Percentiles rank a stretch among this genome's conserved stretches.
Conservation (phyloP, 331 rosid genomes). For the Prunus yedoensis region DNA sequence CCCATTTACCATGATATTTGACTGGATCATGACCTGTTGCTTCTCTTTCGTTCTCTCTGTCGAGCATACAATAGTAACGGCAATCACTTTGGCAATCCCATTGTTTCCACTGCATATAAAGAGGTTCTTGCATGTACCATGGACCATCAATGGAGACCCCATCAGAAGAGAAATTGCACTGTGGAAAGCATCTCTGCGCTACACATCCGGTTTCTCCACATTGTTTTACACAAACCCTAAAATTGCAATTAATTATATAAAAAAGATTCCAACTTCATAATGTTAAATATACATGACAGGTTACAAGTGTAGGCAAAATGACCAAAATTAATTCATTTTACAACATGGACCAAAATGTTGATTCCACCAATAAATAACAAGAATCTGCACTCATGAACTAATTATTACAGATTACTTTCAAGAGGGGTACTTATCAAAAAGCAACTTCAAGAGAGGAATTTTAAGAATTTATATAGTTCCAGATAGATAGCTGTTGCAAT, state of each 20-base stretch:
- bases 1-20: constrained; percentile 89
- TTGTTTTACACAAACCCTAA: constrained; percentile 57
- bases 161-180: constrained; percentile 51
- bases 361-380: background rate
- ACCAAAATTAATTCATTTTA: background rate
- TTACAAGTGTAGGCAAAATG: constrained; percentile 1
- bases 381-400: background rate
- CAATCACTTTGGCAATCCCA: constrained; percentile 71
- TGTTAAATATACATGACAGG: background rate
- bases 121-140: constrained; percentile 83
- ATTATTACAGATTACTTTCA: background rate
- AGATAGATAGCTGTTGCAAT: background rate
- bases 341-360: background rate
- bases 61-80: constrained; percentile 73
- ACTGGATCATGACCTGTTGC: constrained; percentile 43
- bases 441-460: background rate
- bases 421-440: background rate
- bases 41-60: constrained; percentile 66
- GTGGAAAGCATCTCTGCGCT: constrained; percentile 55
- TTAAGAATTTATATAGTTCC: background rate
- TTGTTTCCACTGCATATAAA: constrained; percentile 68
- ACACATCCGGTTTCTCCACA: constrained; percentile 72
- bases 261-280: constrained; percentile 4
- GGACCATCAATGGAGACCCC: constrained; percentile 51
- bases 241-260: background rate